A percentile compares a stretch with the other conserved stretches of the same genome.
These are phyloP conservation scores for Pseudisothecium myosuroides DNA, from an alignment of 225 moss, liverwort and hornwort genomes.

Conservation along the genomic window DNA sequence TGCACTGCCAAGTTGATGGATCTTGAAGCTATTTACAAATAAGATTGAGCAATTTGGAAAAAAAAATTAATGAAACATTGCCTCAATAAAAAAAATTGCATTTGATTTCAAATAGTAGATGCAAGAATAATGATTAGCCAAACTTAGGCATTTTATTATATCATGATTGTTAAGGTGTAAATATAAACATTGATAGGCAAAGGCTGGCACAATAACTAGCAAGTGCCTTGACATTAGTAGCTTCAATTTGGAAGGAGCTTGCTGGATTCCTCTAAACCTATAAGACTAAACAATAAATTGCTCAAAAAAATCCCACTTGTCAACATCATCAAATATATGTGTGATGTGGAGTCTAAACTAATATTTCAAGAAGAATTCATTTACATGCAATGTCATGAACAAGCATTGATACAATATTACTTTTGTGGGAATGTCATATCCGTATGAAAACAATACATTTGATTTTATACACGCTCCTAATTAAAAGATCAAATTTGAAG, in stretches of 20 bases:
- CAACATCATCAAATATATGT: no score
- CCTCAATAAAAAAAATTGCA: no score
- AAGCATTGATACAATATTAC: background rate
- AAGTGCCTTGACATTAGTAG: no score
- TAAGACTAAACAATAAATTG: background rate
- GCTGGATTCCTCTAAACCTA: background rate
- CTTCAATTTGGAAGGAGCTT: background rate
- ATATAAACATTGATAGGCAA: no score
- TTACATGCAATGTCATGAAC: background rate
- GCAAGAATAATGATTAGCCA: background rate
- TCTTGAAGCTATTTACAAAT: background rate
- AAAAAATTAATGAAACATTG: no score
- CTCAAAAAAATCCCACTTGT: background rate
- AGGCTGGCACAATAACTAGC: no score
- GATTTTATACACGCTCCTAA: background rate
- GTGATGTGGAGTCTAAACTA: no score
- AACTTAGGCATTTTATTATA: background rate
- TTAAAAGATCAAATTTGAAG: background rate
- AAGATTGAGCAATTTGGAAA: background rate
- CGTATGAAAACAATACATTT: background rate
- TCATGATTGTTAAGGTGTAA: background rate
- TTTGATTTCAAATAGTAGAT: no score
- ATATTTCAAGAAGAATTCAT: background rate
- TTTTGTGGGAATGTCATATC: background rate
- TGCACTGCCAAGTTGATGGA: fast-evolving